Base-by-base conservation (phyloP, 441 rosid genomes). In the Flueggea neowawraea region DNA sequence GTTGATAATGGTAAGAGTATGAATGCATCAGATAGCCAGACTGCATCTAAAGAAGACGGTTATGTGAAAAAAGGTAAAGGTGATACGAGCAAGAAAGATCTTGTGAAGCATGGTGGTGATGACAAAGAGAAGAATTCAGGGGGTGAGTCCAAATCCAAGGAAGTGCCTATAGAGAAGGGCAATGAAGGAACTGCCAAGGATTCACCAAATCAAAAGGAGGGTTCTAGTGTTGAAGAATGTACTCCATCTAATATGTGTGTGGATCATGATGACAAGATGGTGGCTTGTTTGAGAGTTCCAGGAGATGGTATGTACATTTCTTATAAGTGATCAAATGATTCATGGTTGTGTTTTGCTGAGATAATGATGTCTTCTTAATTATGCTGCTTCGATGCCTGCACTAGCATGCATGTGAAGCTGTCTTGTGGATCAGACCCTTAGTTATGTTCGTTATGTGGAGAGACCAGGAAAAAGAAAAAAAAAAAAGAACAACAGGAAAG, bases 221-320 rank as follows among this genome's bases (percentile, higher is more conserved):
- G 71, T 12, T 61, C 78, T 57, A 77, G 16, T 41, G 69, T 64
- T 54, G 91, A 86, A 75, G 82, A 79, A 61, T 91, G 97, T 76
- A 88, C 81, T 76, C 76, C 85, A 12, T 83, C 88, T 60, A 68
- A 83, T 50, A 83, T 71, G 83, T 91, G 97, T 75, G 68, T 45
- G 0, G 83, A 83, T 75, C 67, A 74, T 52, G 73, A 78, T 8
- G 62, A 78, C 49, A 74, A 84, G 55, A 73, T 91, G 66, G 82
- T 84, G 44, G 96, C 96, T 55, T 88, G 97, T 81, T 72, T 91
- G 12, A 84, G 84, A 61, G 91, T 86, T 64, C 87, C 95, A 0
- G 91, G 94, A 65, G 82, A 84, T 63, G 96, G 96, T 88, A 61
- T 58, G 79, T 56, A 13, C 39, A 0, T 6, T 48, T 69, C 13